Conservation (phyloP, 306 rosid species). For the Cicer pinnatifidum region DNA sequence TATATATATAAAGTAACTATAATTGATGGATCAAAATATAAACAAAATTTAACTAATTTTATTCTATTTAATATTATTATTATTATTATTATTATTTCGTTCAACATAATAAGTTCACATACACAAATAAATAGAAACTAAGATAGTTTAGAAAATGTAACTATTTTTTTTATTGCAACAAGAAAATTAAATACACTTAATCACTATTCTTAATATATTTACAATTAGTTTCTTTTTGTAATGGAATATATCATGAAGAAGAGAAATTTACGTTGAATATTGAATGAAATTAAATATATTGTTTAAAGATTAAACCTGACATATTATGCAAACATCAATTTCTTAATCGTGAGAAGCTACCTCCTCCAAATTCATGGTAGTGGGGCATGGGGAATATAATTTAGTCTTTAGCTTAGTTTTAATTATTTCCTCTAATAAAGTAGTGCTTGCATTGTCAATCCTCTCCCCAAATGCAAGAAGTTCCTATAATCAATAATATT, state of each 20-base stretch:
- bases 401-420: conserved; percentile 58
- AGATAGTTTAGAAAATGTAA: no score
- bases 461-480: conserved; percentile 93
- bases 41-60: no score
- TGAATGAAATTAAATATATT: not conserved
- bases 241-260: not conserved
- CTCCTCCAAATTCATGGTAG: conserved; percentile 57
- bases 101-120: no score
- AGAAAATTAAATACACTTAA: no score
- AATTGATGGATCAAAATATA: no score
- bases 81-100: no score
- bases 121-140: no score
- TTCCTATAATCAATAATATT: conserved; percentile 58
- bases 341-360: conserved; percentile 56
- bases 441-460: conserved; percentile 82
- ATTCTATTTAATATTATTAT: no score
- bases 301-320: conserved; percentile 69
- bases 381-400: conserved; percentile 42
- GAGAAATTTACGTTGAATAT: not conserved
- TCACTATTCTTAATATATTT: no score
- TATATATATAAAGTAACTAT: no score
- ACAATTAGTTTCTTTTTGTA: no score
- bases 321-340: conserved; percentile 75
- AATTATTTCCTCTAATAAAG: conserved; percentile 74
- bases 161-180: no score